Conservation (phyloP, 768 basidiomycete genomes). For the Phlegmacium glaucopus region DNA sequence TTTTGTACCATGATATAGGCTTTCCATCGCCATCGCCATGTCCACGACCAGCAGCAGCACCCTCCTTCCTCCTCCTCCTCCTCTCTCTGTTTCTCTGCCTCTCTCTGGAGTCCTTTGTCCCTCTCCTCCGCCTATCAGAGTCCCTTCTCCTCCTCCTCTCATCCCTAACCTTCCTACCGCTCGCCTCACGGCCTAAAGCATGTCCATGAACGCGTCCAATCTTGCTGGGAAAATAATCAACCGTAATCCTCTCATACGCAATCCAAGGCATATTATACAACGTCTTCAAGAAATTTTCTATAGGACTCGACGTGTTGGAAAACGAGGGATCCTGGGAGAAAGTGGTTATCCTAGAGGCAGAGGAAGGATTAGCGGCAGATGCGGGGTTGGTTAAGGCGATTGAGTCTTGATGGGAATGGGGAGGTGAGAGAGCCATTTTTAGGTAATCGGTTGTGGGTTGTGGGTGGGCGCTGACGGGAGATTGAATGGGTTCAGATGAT, state of each 20-base stretch:
- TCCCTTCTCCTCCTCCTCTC: not conserved
- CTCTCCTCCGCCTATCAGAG: not conserved
- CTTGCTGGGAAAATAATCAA: constrained; percentile 40
- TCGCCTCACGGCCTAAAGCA: not conserved
- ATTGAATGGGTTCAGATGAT: constrained; percentile 14
- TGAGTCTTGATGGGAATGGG: not conserved
- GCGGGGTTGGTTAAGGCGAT: not conserved
- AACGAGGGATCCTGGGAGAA: constrained; percentile 34
- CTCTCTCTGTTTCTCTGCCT: not conserved
- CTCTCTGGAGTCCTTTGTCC: not conserved
- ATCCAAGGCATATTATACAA: constrained; percentile 48
- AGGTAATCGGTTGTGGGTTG: constrained; percentile 32
- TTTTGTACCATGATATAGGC: constrained; percentile 34
- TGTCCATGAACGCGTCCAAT: constrained; percentile 1
- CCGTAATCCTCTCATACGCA: constrained; percentile 39
- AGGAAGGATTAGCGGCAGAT: constrained; percentile 10
- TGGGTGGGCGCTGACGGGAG: constrained; percentile 31
- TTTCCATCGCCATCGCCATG: constrained; percentile 15
- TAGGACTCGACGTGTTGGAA: constrained; percentile 31
- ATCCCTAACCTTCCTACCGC: not conserved
- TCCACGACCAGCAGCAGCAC: not conserved
- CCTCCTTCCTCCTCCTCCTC: constrained; percentile 3
- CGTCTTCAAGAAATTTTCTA: constrained; percentile 38
- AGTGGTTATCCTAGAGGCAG: constrained; percentile 19
- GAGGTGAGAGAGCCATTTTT: constrained; percentile 31